Evolutionary conservation across 2,329 filamentous ascomycete species (phyloP).

Genomic region (Aspergillus jensenii): DNA sequence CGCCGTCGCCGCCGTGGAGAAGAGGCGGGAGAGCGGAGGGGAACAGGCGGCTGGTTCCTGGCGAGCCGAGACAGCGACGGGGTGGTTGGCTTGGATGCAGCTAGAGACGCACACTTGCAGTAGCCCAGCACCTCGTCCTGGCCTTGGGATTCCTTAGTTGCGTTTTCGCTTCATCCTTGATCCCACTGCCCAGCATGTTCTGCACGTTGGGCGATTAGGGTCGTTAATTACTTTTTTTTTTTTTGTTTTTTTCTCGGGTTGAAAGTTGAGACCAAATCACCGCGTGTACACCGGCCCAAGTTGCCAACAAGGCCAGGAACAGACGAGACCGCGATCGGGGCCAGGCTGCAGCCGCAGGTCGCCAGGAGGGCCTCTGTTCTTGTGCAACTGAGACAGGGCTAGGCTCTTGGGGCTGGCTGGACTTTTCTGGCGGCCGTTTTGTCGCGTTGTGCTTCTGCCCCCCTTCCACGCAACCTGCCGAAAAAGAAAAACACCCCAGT

Average conservation of each 20-base stretch:
- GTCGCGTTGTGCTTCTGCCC: slow-evolving; percentile 4
- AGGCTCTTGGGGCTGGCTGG: slow-evolving; percentile 1
- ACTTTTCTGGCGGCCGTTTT: background rate
- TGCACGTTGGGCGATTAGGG: background rate
- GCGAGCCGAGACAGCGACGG: background rate
- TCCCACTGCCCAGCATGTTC: background rate
- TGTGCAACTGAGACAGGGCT: slow-evolving; percentile 9
- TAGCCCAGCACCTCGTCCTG: slow-evolving; percentile 15
- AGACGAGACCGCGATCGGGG: too few relatives aligned
- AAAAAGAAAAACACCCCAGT: slow-evolving; percentile 13
- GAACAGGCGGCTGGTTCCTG: slow-evolving; percentile 7
- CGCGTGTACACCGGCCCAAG: background rate
- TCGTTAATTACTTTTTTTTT: background rate
- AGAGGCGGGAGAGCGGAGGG: background rate
- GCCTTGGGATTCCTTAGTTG: slow-evolving; percentile 5
- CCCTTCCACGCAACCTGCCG: slow-evolving; percentile 26
- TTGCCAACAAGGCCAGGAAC: too few relatives aligned
- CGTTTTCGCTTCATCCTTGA: background rate
- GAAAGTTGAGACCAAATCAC: background rate
- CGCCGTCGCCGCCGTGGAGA: too few relatives aligned
- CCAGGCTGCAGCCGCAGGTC: background rate
- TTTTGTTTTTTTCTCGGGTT: background rate
- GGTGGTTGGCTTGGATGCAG: slow-evolving; percentile 16
- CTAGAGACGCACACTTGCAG: slow-evolving; percentile 21
- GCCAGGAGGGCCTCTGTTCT: slow-evolving; percentile 6